Evolutionary conservation across 2,329 filamentous ascomycete species (phyloP), one percentile per base, ranked within the genome.

Genomic region (Neofusicoccum parvum): DNA sequence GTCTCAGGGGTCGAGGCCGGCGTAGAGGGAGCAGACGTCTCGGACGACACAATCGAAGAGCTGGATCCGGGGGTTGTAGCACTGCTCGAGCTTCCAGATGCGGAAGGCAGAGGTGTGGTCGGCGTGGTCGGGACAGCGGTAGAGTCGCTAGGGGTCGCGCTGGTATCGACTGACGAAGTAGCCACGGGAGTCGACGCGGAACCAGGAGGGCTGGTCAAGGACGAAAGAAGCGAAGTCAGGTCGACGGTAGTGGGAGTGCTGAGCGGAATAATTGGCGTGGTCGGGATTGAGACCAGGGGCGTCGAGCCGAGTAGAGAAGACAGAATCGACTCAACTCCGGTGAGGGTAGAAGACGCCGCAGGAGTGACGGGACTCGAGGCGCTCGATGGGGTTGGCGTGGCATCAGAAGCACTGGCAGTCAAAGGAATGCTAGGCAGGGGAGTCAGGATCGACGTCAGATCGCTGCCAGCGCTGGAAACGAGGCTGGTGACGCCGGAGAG

Each of bases 261-360:
- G 9, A 65, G 51, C 12, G 63, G 63, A 34, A 65, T 65, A 27
- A 65, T 53, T 23, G 64, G 64, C 46, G 56, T 65, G n/a, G 54
- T 62, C 11, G 64, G 64, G 12, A 62, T 43, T 43, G 63, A 64
- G 17, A 64, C 15, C 34, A 59, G 23, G 14, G 63, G 63, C 32
- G 63, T 65, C 45, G 45, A 41, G 12, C 11, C 63, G 10, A 65
- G 64, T 17, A 65, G 54, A n/a, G 64, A 65, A 7, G 64, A 65
- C 20, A 65, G 20, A 27, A 65, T 34, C 6, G 54, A 43, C 17
- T 51, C 59, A 36, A 58, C 32, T 4, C 49, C 58, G 12, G 37
- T 39, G 14, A 53, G 32, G 15, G 63, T 45, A 12, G 63, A 59
- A 2, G 63, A 60, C 14, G 43, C 11, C 11, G 54, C 23, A 48